These are phyloP conservation scores for Shiraia sp. DNA, from an alignment of 2,329 filamentous ascomycete species.

Conservation along the genomic window DNA sequence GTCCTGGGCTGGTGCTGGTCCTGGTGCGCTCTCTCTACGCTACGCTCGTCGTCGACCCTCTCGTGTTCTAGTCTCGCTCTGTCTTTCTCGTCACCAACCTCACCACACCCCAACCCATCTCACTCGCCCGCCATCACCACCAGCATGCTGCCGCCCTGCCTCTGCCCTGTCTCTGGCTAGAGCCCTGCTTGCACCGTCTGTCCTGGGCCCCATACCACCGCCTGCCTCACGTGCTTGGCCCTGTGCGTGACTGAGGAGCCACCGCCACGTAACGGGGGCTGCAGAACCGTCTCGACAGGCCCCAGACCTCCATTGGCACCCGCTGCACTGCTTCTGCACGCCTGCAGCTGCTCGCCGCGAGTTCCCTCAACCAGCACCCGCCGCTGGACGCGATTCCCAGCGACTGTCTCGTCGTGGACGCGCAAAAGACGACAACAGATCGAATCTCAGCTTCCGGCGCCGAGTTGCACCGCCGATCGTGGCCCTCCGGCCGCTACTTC, in stretches of 20 bases:
- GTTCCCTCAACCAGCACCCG: neutral
- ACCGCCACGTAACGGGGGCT: conserved; percentile 40
- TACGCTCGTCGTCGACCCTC: conserved; percentile 29
- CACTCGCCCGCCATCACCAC: conserved; percentile 18
- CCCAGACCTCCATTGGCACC: conserved; percentile 9
- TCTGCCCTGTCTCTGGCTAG: conserved; percentile 26
- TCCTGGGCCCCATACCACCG: conserved; percentile 2
- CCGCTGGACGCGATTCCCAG: conserved; percentile 15
- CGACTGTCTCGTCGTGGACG: conserved; percentile 11
- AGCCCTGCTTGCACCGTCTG: conserved; percentile 1
- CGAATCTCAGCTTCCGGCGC: conserved; percentile 37
- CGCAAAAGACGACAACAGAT: conserved; percentile 22
- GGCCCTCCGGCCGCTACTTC: conserved; percentile 15
- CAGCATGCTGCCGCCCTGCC: conserved; percentile 29
- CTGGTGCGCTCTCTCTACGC: conserved; percentile 21
- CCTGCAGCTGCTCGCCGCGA: conserved; percentile 1
- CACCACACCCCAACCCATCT: conserved; percentile 19
- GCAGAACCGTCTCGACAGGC: conserved; percentile 7
- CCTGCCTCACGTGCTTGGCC: conserved; percentile 26
- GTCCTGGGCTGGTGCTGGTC: conserved; percentile 21
- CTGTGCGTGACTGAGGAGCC: conserved; percentile 23
- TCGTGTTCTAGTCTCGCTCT: no score
- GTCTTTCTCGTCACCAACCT: conserved; percentile 29
- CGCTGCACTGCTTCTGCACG: conserved; percentile 3
- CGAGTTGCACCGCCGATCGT: conserved; percentile 33